These are phyloP conservation scores for Pleurozium schreberi DNA, from an alignment of 225 moss, liverwort and hornwort species.

Conservation along the genomic window DNA sequence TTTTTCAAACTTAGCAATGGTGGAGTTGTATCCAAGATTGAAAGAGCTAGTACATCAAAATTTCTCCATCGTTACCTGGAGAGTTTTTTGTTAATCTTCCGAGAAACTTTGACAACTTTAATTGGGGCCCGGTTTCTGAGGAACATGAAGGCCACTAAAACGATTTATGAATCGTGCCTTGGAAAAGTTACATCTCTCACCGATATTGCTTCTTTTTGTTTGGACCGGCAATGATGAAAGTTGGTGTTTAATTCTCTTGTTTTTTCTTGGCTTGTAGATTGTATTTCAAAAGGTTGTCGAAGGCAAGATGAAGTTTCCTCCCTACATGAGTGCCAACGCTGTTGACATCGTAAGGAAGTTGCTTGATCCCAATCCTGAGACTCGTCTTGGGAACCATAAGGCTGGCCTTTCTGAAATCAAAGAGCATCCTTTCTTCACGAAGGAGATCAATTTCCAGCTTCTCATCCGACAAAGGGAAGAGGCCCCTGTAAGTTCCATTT, in stretches of 20 bases:
- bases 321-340: conserved; percentile 55
- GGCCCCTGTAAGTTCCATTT: conserved; percentile 45
- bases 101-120: neutral
- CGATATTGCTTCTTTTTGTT: neutral
- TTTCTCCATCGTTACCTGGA: neutral
- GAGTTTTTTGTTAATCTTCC: neutral
- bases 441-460: conserved; percentile 84
- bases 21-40: neutral
- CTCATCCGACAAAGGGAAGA: conserved; percentile 83
- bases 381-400: conserved; percentile 68
- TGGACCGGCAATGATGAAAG: neutral
- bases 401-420: conserved; percentile 59
- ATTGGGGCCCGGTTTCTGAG: neutral
- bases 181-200: neutral
- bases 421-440: conserved; percentile 82
- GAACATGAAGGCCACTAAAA: neutral
- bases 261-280: conserved; percentile 22
- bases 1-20: neutral
- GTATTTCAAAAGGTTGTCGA: conserved; percentile 89
- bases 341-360: conserved; percentile 62
- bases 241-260: neutral
- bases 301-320: conserved; percentile 67
- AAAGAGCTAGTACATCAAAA: neutral
- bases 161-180: neutral
- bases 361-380: conserved; percentile 87